Conservation (phyloP, 305 asterid species). For the Striga hermonthica region DNA sequence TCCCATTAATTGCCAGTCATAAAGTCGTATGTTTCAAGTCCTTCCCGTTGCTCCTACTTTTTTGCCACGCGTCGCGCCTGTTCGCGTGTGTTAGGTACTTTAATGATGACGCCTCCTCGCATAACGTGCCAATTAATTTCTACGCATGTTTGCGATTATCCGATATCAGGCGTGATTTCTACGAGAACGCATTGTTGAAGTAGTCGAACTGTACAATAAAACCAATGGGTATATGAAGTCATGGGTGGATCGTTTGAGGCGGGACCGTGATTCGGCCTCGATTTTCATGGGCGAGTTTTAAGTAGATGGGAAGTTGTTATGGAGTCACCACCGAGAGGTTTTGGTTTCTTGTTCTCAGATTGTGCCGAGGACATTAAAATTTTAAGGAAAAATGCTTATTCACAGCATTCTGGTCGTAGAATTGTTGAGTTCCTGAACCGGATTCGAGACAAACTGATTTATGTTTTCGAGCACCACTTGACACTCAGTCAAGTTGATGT, state of each 20-base stretch:
- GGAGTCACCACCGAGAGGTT: neutral
- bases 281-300: neutral
- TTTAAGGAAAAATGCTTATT: neutral
- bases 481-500: conserved; percentile 6
- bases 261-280: neutral
- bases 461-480: neutral
- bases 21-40: too few relatives aligned
- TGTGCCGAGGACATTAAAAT: neutral
- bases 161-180: neutral
- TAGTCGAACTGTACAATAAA: neutral
- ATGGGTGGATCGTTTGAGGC: neutral
- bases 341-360: neutral
- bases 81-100: too few relatives aligned
- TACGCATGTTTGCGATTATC: too few relatives aligned
- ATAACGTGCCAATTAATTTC: too few relatives aligned
- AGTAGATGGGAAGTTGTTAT: neutral
- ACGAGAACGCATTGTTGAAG: conserved; percentile 7
- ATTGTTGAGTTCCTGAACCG: neutral
- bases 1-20: too few relatives aligned
- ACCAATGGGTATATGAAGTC: neutral
- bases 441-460: neutral
- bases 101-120: too few relatives aligned
- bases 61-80: too few relatives aligned
- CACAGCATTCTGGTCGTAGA: neutral
- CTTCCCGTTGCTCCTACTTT: too few relatives aligned